These are phyloP conservation scores for Penicillium ucsense DNA, from an alignment of 495 filamentous ascomycete species.

Conservation along the genomic window DNA sequence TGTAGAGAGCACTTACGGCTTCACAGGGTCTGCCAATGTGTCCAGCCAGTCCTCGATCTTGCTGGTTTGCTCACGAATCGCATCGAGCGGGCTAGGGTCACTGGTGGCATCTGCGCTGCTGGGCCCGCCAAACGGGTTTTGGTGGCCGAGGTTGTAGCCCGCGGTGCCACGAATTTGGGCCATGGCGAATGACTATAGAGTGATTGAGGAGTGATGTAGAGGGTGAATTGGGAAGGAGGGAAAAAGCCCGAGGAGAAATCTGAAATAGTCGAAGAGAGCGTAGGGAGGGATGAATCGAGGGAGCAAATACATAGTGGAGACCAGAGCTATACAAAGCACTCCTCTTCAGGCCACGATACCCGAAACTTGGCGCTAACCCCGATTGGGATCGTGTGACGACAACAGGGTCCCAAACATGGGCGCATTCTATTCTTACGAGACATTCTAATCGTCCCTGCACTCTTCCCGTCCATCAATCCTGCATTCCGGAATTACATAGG, in stretches of 20 bases:
- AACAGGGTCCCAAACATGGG: constrained; percentile 3
- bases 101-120: constrained; percentile 50
- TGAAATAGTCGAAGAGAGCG: constrained; percentile 2
- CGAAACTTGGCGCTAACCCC: constrained; percentile 29
- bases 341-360: constrained; percentile 37
- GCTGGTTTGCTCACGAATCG: constrained; percentile 88
- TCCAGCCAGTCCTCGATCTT: constrained; percentile 96
- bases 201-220: constrained; percentile 1
- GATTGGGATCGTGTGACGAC: constrained; percentile 26
- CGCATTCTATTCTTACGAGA: constrained; percentile 1
- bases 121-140: constrained; percentile 61
- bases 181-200: constrained; percentile 44
- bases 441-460: background rate
- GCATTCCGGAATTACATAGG: too few relatives aligned
- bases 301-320: constrained; percentile 18
- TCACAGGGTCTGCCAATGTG: constrained; percentile 78
- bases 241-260: background rate
- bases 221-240: background rate
- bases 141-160: constrained; percentile 83
- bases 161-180: constrained; percentile 94
- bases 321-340: constrained; percentile 12
- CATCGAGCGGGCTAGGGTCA: constrained; percentile 82
- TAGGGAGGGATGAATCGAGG: constrained; percentile 6
- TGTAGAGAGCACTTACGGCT: constrained; percentile 65
- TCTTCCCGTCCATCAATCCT: too few relatives aligned